phyloP scores from a whole-genome alignment of 805 yeast genomes.

The Ascoidea rubescens region DNA sequence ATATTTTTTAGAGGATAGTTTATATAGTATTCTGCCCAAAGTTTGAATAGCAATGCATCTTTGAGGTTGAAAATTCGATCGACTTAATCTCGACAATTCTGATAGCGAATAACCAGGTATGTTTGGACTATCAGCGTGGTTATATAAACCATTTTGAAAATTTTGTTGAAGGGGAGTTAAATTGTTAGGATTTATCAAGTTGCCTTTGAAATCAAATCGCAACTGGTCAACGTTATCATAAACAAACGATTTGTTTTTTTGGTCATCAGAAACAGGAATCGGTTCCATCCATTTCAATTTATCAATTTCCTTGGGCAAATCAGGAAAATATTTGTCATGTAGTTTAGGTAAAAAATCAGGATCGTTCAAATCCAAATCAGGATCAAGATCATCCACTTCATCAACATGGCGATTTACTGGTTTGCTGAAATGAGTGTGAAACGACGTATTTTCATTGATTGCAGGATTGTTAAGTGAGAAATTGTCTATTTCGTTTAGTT shows the following conservation, averaged over 20 bases:
- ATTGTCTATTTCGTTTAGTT: slow-evolving; percentile 17
- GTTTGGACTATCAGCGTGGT: slow-evolving; percentile 79
- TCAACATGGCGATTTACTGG: slow-evolving; percentile 11
- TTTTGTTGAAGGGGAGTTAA: neutral
- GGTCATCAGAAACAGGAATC: slow-evolving; percentile 27
- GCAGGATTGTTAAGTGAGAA: too few species aligned
- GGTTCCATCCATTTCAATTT: slow-evolving; percentile 89
- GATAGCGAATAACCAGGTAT: slow-evolving; percentile 85
- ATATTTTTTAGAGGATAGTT: slow-evolving; percentile 51
- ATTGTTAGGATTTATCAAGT: slow-evolving; percentile 46
- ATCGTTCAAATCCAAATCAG: slow-evolving; percentile 46
- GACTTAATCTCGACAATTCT: slow-evolving; percentile 66
- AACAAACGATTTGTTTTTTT: slow-evolving; percentile 12
- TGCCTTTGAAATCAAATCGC: slow-evolving; percentile 82
- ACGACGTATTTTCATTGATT: too few species aligned
- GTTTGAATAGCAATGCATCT: slow-evolving; percentile 78
- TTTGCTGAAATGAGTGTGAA: neutral
- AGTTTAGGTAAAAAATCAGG: slow-evolving; percentile 68
- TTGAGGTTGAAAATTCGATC: slow-evolving; percentile 76
- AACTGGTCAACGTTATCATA: slow-evolving; percentile 43
- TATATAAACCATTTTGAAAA: slow-evolving; percentile 55
- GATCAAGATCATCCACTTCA: slow-evolving; percentile 3
- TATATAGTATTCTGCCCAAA: slow-evolving; percentile 74
- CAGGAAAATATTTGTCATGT: slow-evolving; percentile 81
- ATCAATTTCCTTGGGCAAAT: slow-evolving; percentile 68